These are phyloP conservation scores for Protomyces gravidus DNA, from an alignment of 1,139 yeast species.

Conservation along the genomic window DNA sequence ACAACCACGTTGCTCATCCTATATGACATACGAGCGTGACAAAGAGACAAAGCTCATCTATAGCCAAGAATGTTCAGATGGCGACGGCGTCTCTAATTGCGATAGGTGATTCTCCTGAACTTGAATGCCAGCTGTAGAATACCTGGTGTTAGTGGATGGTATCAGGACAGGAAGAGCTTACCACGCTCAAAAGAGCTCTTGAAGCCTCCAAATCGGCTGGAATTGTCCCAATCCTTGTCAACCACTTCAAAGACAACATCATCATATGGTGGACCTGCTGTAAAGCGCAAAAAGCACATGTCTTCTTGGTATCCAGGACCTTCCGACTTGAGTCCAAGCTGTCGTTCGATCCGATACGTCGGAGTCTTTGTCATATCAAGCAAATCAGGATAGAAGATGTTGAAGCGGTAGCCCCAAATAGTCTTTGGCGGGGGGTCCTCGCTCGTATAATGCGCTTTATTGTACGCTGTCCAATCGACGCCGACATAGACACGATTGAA, in stretches of 20 bases:
- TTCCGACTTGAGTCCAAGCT: conserved; percentile 30
- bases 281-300: conserved; percentile 40
- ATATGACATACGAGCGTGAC: too few species aligned
- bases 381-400: conserved; percentile 42
- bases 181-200: conserved; percentile 41
- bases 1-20: too few species aligned
- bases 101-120: conserved; percentile 40
- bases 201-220: conserved; percentile 39
- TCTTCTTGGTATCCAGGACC: conserved; percentile 33
- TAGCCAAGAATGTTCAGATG: too few species aligned
- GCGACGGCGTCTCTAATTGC: conserved; percentile 21
- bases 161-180: too few species aligned
- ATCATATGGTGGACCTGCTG: conserved; percentile 42
- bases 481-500: conserved; percentile 41
- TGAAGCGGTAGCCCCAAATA: conserved; percentile 44
- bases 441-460: conserved; percentile 40
- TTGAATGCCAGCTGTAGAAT: conserved; percentile 42
- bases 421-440: conserved; percentile 44
- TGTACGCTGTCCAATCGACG: conserved; percentile 43
- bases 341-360: conserved; percentile 39
- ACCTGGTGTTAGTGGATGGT: too few species aligned
- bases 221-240: conserved; percentile 43
- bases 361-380: conserved; percentile 38
- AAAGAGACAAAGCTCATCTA: too few species aligned
- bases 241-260: conserved; percentile 43